These are phyloP conservation scores for Tolypocladium ophioglossoides DNA, from an alignment of 2,329 filamentous ascomycete species.

Conservation along the genomic window DNA sequence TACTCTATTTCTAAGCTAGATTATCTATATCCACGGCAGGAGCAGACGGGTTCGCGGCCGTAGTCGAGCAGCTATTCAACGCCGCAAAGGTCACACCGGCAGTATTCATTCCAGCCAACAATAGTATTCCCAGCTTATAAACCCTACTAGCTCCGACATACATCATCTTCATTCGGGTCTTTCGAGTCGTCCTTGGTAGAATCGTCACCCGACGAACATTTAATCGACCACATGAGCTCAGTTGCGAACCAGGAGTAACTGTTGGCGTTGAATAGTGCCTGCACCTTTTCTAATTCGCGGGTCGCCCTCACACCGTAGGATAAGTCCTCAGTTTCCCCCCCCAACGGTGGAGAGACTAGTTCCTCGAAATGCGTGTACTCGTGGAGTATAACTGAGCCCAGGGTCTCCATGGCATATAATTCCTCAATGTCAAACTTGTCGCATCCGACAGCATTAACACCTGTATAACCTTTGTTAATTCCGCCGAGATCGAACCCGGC, in stretches of 20 bases:
- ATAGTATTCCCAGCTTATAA: background rate
- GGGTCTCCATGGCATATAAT: background rate
- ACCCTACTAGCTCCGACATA: background rate
- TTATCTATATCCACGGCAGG: background rate
- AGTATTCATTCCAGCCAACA: background rate
- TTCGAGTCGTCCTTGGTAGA: too few relatives aligned
- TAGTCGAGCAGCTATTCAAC: too few relatives aligned
- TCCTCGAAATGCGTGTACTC: background rate
- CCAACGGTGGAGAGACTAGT: background rate
- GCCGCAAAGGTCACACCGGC: background rate
- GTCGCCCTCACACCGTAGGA: background rate
- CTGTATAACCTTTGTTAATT: background rate
- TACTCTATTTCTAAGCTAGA: background rate
- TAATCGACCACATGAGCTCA: background rate
- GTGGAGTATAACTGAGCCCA: background rate
- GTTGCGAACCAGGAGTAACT: background rate
- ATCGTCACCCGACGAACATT: too few relatives aligned
- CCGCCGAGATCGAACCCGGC: background rate
- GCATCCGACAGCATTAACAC: background rate
- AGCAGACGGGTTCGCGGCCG: background rate
- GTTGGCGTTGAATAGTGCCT: background rate
- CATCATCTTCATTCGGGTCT: too few relatives aligned
- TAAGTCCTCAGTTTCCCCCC: background rate
- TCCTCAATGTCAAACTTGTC: accelerated
- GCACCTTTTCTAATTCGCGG: background rate